These are phyloP conservation scores for Phialocephala sp. DNA, from an alignment of 2,329 filamentous ascomycete genomes.

Conservation along the genomic window DNA sequence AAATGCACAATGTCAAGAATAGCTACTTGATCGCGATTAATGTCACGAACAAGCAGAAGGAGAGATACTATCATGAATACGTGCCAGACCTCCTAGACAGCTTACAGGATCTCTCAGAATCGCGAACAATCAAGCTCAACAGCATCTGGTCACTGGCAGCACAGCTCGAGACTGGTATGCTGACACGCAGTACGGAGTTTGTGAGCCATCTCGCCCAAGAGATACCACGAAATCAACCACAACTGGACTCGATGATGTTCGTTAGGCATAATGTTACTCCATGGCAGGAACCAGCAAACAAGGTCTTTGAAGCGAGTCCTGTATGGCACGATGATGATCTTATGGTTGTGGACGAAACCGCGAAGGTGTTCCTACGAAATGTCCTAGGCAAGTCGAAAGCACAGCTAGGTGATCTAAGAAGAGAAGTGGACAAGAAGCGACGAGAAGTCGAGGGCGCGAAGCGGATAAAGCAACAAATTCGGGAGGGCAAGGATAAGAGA, in stretches of 20 bases:
- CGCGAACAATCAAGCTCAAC: slow-evolving; percentile 83
- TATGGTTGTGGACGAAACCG: slow-evolving; percentile 85
- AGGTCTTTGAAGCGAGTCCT: slow-evolving; percentile 89
- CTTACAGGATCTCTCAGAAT: slow-evolving; percentile 91
- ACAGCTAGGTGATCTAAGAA: slow-evolving; percentile 78
- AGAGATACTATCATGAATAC: slow-evolving; percentile 97
- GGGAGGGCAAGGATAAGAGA: slow-evolving; percentile 84
- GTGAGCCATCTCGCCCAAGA: slow-evolving; percentile 77
- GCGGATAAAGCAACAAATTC: slow-evolving; percentile 73
- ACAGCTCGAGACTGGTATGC: slow-evolving; percentile 77
- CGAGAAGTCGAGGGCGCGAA: slow-evolving; percentile 83
- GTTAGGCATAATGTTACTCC: slow-evolving; percentile 84
- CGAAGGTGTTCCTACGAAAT: slow-evolving; percentile 91
- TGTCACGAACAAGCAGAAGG: slow-evolving; percentile 96
- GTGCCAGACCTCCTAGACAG: slow-evolving; percentile 92
- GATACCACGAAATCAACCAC: slow-evolving; percentile 85
- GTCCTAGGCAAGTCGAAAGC: slow-evolving; percentile 89
- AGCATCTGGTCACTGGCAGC: slow-evolving; percentile 82
- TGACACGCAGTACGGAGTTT: slow-evolving; percentile 74
- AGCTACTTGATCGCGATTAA: slow-evolving; percentile 97
- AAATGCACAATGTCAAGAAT: slow-evolving; percentile 99
- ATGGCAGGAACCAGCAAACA: slow-evolving; percentile 85
- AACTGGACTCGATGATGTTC: slow-evolving; percentile 97
- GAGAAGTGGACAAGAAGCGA: slow-evolving; percentile 84
- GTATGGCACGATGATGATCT: slow-evolving; percentile 94